These are phyloP conservation scores for Naganishia albida DNA, from an alignment of 1,284 basidiomycete genomes.

Conservation along the genomic window DNA sequence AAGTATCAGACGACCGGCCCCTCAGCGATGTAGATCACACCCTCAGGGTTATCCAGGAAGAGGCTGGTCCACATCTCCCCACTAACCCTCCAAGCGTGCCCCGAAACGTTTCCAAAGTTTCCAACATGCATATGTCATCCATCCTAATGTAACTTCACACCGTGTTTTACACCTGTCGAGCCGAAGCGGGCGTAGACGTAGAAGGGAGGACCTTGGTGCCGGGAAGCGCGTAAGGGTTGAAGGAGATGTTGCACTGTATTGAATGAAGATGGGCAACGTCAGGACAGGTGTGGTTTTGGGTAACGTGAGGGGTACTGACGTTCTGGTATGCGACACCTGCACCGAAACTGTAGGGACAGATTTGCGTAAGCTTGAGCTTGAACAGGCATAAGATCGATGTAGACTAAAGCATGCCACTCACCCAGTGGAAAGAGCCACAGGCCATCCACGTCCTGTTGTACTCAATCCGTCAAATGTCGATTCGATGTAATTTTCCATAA, in stretches of 20 bases:
- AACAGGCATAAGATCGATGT: too few species aligned
- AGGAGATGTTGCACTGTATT: constrained; percentile 83
- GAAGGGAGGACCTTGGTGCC: constrained; percentile 75
- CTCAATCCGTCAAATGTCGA: background rate
- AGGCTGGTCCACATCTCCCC: too few species aligned
- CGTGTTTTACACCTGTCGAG: constrained; percentile 38
- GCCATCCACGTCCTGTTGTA: constrained; percentile 86
- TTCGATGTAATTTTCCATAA: background rate
- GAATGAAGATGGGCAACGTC: background rate
- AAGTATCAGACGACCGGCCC: too few species aligned
- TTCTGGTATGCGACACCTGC: constrained; percentile 75
- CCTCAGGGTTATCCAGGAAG: too few species aligned
- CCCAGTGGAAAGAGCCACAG: constrained; percentile 87
- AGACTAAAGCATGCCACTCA: constrained; percentile 60
- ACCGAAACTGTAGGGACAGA: constrained; percentile 49
- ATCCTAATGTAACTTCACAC: constrained; percentile 18
- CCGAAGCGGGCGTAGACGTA: background rate
- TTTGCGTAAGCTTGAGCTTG: constrained; percentile 45
- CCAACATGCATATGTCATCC: constrained; percentile 12
- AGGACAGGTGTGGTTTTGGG: background rate
- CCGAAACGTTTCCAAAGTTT: too few species aligned
- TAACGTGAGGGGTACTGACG: constrained; percentile 39
- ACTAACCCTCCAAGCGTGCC: too few species aligned
- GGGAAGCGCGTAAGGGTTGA: constrained; percentile 90
- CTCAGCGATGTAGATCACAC: too few species aligned